These are phyloP conservation scores for Stachybotrys echinatus DNA, from an alignment of 2,329 filamentous ascomycete species.

Conservation along the genomic window DNA sequence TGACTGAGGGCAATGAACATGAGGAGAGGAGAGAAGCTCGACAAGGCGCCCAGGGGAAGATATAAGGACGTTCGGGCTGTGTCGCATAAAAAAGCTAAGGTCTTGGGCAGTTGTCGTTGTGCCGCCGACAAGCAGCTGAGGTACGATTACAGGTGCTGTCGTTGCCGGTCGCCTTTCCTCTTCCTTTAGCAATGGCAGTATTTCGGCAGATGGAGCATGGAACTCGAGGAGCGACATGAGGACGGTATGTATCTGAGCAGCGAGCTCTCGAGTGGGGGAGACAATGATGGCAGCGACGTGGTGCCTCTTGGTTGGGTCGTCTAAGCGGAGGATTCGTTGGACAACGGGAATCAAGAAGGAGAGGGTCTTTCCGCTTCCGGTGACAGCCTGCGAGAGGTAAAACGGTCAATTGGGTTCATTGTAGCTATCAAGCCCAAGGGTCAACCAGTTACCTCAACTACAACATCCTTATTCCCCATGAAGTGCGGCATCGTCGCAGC, in stretches of 20 bases:
- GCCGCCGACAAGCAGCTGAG: slow-evolving; percentile 84
- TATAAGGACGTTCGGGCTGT: slow-evolving; percentile 83
- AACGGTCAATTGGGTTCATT: neutral
- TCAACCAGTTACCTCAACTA: slow-evolving; percentile 61
- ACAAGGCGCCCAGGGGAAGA: slow-evolving; percentile 87
- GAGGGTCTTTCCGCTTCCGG: slow-evolving; percentile 85
- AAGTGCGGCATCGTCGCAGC: slow-evolving; percentile 86
- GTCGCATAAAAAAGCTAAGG: slow-evolving; percentile 74
- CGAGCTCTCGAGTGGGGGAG: slow-evolving; percentile 85
- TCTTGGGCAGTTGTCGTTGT: slow-evolving; percentile 77
- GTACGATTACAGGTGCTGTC: slow-evolving; percentile 55
- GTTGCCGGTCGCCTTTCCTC: slow-evolving; percentile 50
- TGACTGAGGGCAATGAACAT: slow-evolving; percentile 82
- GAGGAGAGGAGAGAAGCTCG: slow-evolving; percentile 78
- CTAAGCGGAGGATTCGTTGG: slow-evolving; percentile 72
- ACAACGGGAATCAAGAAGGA: slow-evolving; percentile 80
- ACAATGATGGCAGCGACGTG: slow-evolving; percentile 89
- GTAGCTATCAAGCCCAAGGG: slow-evolving; percentile 1
- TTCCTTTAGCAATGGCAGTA: slow-evolving; percentile 47
- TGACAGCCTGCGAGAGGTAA: slow-evolving; percentile 77
- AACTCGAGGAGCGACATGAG: slow-evolving; percentile 73
- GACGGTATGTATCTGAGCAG: slow-evolving; percentile 83
- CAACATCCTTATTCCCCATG: slow-evolving; percentile 84
- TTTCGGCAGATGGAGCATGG: slow-evolving; percentile 70
- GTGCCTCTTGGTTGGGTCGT: slow-evolving; percentile 81